Evolutionary conservation across 2,329 filamentous ascomycete species (phyloP), one percentile per base, ranked within the genome.

Genomic region (Calonectria pteridis): DNA sequence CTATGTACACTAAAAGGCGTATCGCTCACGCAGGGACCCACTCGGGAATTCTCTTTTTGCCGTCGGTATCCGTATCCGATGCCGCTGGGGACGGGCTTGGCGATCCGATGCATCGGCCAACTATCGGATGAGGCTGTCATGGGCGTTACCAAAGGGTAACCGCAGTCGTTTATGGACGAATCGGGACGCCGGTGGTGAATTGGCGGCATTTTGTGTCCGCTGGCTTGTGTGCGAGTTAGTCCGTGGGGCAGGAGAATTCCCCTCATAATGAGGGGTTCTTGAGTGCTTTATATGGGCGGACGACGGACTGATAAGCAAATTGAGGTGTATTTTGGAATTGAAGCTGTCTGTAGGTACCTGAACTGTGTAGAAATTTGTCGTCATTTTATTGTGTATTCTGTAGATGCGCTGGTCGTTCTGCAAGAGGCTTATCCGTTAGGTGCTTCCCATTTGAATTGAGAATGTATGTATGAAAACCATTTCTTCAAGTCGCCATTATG

Each of bases 51-150:
- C 50, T 37, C 29, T 40, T 50, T 62, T 69, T 69, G 55, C 72
- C 74, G 67, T 49, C 55, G 63, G 69, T 70, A 76, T 69, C 74
- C 74, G 74, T 70, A 62, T 69, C 74, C 75, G 75, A 76, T 74
- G 69, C 66, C 73, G 73, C 66, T 74, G 50, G 23, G 28, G 58
- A 37, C 29, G 67, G 69, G 66, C 46, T 46, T 67, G 62, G 28
- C 14, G 33, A 59, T 73, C 70, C 73, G 73, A 73, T 31, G 11
- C 37, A 50, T 35, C 59, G 62, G 59, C 58, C 53, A 37, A 55
- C 49, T n/a, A 43, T 64, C 28, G n/a, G n/a, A 46, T 67, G 31
- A 29, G 16, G 65, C 23, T 29, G 26, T 67, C 23, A 33, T 49
- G 59, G 23, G 46, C 14, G 16, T 50, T 55, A 49, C 23, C 7